Conservation (phyloP, 345 rosid genomes). For the Raphanus sativus region DNA sequence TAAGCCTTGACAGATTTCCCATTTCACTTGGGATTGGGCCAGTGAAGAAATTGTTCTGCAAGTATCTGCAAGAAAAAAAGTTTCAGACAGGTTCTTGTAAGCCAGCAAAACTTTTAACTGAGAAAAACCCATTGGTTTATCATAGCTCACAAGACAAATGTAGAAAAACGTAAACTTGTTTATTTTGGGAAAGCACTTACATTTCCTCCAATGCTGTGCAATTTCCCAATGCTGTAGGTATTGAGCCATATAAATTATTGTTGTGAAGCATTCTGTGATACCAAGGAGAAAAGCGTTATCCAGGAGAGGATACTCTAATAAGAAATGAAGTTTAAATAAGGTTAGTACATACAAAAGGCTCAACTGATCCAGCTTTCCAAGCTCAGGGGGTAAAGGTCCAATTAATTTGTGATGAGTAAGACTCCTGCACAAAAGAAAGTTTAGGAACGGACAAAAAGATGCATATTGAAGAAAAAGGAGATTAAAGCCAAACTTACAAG, state of each 20-base stretch:
- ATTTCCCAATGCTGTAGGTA: constrained; percentile 73
- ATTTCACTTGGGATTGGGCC: constrained; percentile 82
- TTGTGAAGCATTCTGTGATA: constrained; percentile 68
- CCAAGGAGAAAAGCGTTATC: constrained; percentile 29
- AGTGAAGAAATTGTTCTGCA: constrained; percentile 90
- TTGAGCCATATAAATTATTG: constrained; percentile 77
- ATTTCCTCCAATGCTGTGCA: constrained; percentile 77
- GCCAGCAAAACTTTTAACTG: constrained; percentile 6
- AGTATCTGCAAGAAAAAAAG: constrained; percentile 50
- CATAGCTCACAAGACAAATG: constrained; percentile 9
- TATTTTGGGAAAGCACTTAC: constrained; percentile 50
- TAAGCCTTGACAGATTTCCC: constrained; percentile 75
- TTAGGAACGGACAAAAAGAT: constrained; percentile 24
- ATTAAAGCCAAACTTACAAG: constrained; percentile 56
- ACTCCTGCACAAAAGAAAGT: constrained; percentile 50
- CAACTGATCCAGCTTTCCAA: constrained; percentile 79
- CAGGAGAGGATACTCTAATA: constrained; percentile 10
- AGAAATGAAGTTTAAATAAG: constrained; percentile 17
- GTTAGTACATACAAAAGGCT: constrained; percentile 61
- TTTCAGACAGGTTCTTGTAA: constrained; percentile 5
- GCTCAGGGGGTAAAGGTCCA: constrained; percentile 80
- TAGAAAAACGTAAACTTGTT: neutral
- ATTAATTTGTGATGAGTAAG: constrained; percentile 76
- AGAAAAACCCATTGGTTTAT: neutral
- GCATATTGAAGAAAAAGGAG: neutral